Evolutionary conservation across 1,284 basidiomycete species (phyloP).

Genomic region (Austroboletus novae-zelandiae): DNA sequence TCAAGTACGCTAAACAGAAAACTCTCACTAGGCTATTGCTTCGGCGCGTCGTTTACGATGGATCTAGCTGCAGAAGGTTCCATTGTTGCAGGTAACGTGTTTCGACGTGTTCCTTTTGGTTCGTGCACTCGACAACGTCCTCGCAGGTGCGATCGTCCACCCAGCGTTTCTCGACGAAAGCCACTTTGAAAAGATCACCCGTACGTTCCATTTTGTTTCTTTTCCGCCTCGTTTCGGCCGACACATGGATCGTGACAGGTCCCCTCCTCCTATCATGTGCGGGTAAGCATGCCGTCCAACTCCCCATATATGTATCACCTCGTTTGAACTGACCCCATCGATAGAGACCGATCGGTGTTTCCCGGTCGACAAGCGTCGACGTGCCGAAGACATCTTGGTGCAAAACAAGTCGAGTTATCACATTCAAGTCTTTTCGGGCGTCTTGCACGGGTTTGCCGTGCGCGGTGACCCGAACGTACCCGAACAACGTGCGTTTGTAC

Average conservation of each 20-base stretch:
- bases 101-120: too few relatives aligned
- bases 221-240: neutral
- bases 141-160: conserved; percentile 49
- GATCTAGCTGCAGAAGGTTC: conserved; percentile 42
- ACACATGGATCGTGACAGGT: conserved; percentile 29
- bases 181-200: conserved; percentile 45
- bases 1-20: too few relatives aligned
- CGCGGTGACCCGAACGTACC: conserved; percentile 16
- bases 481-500: conserved; percentile 21
- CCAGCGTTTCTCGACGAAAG: conserved; percentile 52
- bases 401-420: conserved; percentile 24
- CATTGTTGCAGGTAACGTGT: conserved; percentile 41
- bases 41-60: conserved; percentile 51
- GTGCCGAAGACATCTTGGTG: conserved; percentile 30
- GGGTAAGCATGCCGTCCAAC: conserved; percentile 29
- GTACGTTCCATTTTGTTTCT: conserved; percentile 31
- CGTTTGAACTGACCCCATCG: conserved; percentile 25
- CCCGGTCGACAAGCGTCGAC: conserved; percentile 18
- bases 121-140: neutral
- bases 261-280: conserved; percentile 52
- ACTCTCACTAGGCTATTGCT: conserved; percentile 48
- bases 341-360: conserved; percentile 33
- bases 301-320: neutral
- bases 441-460: conserved; percentile 32
- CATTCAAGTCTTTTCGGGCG: conserved; percentile 32